A percentile compares a stretch with the other conserved stretches of the same genome.
These are phyloP conservation scores for Xylaria telfairii DNA, from an alignment of 495 filamentous ascomycete genomes.

Conservation along the genomic window DNA sequence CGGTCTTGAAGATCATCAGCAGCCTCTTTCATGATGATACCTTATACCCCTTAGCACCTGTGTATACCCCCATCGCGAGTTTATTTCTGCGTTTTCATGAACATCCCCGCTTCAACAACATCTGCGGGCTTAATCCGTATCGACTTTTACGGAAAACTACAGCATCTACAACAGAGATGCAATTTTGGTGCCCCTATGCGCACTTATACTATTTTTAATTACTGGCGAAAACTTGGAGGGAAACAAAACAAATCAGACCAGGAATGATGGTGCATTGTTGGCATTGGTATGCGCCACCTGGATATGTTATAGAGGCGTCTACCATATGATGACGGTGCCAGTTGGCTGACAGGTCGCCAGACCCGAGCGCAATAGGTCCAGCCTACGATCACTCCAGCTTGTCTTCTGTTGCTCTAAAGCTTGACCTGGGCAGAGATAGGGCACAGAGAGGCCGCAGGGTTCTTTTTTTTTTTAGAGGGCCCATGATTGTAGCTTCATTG, in stretches of 20 bases:
- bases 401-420: background rate
- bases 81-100: conserved; percentile 19
- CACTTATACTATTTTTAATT: conserved; percentile 20
- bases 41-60: conserved; percentile 39
- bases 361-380: background rate
- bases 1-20: conserved; percentile 27
- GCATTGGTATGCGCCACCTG: conserved; percentile 13
- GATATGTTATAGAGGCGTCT: conserved; percentile 18
- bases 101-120: conserved; percentile 19
- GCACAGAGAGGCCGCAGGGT: background rate
- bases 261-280: background rate
- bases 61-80: conserved; percentile 32
- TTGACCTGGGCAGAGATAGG: background rate
- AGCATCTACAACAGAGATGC: conserved; percentile 2
- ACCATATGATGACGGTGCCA: background rate
- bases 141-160: conserved; percentile 1
- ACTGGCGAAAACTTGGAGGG: conserved; percentile 8
- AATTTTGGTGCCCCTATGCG: background rate
- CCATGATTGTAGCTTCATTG: background rate
- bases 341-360: conserved; percentile 4
- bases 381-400: background rate
- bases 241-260: background rate
- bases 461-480: background rate
- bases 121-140: background rate
- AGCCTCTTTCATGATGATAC: conserved; percentile 34